Conservation (phyloP, 2,329 filamentous ascomycete genomes). For the Fusarium coicis region DNA sequence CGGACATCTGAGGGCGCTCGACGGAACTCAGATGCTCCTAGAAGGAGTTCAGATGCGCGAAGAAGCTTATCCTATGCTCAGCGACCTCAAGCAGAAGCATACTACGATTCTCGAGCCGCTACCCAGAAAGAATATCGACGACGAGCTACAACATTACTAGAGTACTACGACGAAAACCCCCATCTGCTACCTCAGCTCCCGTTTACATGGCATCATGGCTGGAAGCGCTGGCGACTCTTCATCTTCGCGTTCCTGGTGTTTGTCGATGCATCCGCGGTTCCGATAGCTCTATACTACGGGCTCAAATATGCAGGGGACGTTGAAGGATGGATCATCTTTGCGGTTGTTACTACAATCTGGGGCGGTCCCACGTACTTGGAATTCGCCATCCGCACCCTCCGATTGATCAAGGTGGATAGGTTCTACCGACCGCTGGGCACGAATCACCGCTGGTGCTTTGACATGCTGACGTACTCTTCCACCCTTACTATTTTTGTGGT, state of each 20-base stretch:
- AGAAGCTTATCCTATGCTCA: slow-evolving; percentile 51
- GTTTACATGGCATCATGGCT: slow-evolving; percentile 55
- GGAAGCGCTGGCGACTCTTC: slow-evolving; percentile 56
- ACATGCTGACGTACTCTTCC: slow-evolving; percentile 60
- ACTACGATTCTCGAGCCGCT: slow-evolving; percentile 55
- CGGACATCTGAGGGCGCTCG: slow-evolving; percentile 32
- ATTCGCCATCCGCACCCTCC: slow-evolving; percentile 60
- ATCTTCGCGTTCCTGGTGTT: slow-evolving; percentile 61
- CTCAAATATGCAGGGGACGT: slow-evolving; percentile 55
- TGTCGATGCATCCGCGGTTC: slow-evolving; percentile 56
- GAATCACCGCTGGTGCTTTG: slow-evolving; percentile 59
- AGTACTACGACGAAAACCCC: slow-evolving; percentile 54
- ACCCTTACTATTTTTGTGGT: slow-evolving; percentile 60
- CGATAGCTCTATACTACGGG: slow-evolving; percentile 64
- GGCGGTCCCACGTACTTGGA: slow-evolving; percentile 66
- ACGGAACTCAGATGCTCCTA: slow-evolving; percentile 32
- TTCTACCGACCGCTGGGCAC: slow-evolving; percentile 63
- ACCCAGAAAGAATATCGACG: slow-evolving; percentile 50
- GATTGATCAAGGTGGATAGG: slow-evolving; percentile 60
- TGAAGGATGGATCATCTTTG: slow-evolving; percentile 58
- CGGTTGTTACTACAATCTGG: slow-evolving; percentile 65
- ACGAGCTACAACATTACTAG: slow-evolving; percentile 50
- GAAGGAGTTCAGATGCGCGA: slow-evolving; percentile 42
- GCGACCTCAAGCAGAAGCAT: slow-evolving; percentile 49
- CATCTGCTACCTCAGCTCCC: slow-evolving; percentile 53